Percentiles rank a stretch among this genome's conserved stretches.
phyloP scores from a whole-genome alignment of 495 filamentous ascomycete species.

The Acidomyces sp. region DNA sequence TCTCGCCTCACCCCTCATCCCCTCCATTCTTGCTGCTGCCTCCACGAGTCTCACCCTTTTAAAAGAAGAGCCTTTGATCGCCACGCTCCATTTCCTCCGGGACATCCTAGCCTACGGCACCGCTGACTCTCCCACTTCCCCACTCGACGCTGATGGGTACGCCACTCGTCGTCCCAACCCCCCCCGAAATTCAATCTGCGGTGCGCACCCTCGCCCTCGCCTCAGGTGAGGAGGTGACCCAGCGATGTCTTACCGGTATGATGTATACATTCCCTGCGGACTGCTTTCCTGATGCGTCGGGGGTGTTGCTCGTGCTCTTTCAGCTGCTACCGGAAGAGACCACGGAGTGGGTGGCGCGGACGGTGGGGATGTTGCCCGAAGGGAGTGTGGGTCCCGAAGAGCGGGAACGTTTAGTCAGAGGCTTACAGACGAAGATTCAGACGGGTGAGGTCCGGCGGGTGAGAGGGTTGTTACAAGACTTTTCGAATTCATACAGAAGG shows the following conservation, averaged over 20 bases:
- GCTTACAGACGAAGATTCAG: slow-evolving; percentile 44
- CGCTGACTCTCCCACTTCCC: slow-evolving; percentile 59
- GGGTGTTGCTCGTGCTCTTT: slow-evolving; percentile 79
- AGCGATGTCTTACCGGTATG: slow-evolving; percentile 86
- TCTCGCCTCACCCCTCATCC: slow-evolving; percentile 61
- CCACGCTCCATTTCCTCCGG: slow-evolving; percentile 83
- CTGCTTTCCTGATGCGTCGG: slow-evolving; percentile 85
- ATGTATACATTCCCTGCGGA: slow-evolving; percentile 96
- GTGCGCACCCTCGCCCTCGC: slow-evolving; percentile 57
- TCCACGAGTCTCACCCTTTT: slow-evolving; percentile 73
- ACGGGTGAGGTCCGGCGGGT: slow-evolving; percentile 68
- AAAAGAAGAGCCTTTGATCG: slow-evolving; percentile 78
- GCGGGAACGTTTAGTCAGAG: slow-evolving; percentile 37
- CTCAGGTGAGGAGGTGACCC: slow-evolving; percentile 66
- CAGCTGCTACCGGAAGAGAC: slow-evolving; percentile 71
- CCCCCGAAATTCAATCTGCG: slow-evolving; percentile 31
- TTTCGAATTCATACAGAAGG: slow-evolving; percentile 83
- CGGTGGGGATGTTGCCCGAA: slow-evolving; percentile 66
- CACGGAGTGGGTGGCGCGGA: slow-evolving; percentile 64
- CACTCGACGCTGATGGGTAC: slow-evolving; percentile 38
- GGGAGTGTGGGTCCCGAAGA: slow-evolving; percentile 57
- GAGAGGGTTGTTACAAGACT: slow-evolving; percentile 78
- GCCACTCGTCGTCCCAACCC: slow-evolving; percentile 31
- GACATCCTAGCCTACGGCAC: slow-evolving; percentile 85
- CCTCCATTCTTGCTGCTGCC: slow-evolving; percentile 74